A percentile compares a stretch with the other conserved stretches of the same genome.
These are phyloP conservation scores for Sporodiniella umbellata DNA, from an alignment of 371 early-diverging fungal species.

Conservation along the genomic window DNA sequence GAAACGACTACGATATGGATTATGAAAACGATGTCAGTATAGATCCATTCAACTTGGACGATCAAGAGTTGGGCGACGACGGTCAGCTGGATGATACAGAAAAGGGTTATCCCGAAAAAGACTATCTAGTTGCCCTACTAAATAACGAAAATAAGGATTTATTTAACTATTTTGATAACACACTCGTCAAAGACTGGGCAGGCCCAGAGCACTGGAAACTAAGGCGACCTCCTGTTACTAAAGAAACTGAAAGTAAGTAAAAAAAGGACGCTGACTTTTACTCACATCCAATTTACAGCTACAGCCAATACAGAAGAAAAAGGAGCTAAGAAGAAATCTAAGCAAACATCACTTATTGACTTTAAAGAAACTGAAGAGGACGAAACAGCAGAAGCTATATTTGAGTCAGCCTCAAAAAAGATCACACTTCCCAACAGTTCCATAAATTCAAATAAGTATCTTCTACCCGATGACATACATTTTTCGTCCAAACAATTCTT, in stretches of 20 bases:
- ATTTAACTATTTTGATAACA: slow-evolving; percentile 89
- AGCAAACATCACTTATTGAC: slow-evolving; percentile 45
- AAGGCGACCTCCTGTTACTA: slow-evolving; percentile 26
- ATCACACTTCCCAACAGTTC: slow-evolving; percentile 48
- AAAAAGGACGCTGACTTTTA: neutral
- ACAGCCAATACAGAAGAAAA: slow-evolving; percentile 20
- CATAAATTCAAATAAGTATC: slow-evolving; percentile 37
- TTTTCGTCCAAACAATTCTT: slow-evolving; percentile 82
- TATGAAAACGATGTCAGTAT: slow-evolving; percentile 13
- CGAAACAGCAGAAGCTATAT: slow-evolving; percentile 58
- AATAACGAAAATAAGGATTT: slow-evolving; percentile 56
- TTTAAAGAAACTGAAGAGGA: slow-evolving; percentile 52
- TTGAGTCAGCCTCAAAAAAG: slow-evolving; percentile 61
- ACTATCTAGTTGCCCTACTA: slow-evolving; percentile 41
- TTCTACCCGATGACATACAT: slow-evolving; percentile 86
- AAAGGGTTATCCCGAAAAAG: slow-evolving; percentile 25
- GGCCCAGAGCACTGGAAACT: slow-evolving; percentile 95
- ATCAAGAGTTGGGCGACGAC: slow-evolving; percentile 17
- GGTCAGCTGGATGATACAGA: slow-evolving; percentile 19
- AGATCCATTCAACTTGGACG: slow-evolving; percentile 26
- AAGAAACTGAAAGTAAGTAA: neutral
- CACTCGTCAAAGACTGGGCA: slow-evolving; percentile 85
- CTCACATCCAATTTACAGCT: too few relatives aligned
- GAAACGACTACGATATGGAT: slow-evolving; percentile 9
- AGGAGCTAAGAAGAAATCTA: slow-evolving; percentile 24